These are phyloP conservation scores for Aureobasidium vineae DNA, from an alignment of 2,329 filamentous ascomycete species.

Conservation along the genomic window DNA sequence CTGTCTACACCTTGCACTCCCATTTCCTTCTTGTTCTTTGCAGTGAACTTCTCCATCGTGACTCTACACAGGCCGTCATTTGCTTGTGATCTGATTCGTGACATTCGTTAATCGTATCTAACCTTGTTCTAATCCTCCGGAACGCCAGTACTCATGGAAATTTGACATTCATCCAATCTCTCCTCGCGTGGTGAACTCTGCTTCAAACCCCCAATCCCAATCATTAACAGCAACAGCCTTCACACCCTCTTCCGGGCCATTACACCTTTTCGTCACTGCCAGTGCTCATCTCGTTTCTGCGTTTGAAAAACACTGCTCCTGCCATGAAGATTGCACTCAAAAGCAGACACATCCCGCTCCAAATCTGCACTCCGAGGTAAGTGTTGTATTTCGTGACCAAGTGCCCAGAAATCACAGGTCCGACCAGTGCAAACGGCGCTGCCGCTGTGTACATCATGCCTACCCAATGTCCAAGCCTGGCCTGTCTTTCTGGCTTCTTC, in stretches of 20 bases:
- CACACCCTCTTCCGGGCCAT: background rate
- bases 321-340: slow-evolving; percentile 45
- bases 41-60: background rate
- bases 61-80: background rate
- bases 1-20: no score
- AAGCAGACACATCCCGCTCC: slow-evolving; percentile 47
- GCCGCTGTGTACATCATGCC: slow-evolving; percentile 54
- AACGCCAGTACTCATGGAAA: background rate
- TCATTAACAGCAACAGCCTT: background rate
- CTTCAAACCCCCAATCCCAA: background rate
- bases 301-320: slow-evolving; percentile 30
- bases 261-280: background rate
- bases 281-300: background rate
- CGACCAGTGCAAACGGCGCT: slow-evolving; percentile 47
- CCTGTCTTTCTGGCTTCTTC: slow-evolving; percentile 33
- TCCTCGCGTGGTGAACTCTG: background rate
- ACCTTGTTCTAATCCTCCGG: background rate
- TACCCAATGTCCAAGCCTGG: slow-evolving; percentile 52
- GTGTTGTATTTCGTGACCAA: slow-evolving; percentile 44
- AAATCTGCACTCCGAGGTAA: slow-evolving; percentile 50
- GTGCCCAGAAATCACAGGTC: slow-evolving; percentile 50
- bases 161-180: background rate
- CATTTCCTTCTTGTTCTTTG: no score
- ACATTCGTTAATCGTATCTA: slow-evolving; percentile 1
- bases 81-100: background rate